Evolutionary conservation across 225 moss, liverwort and hornwort genomes (phyloP).

Genomic region (Takakia lepidozioides): DNA sequence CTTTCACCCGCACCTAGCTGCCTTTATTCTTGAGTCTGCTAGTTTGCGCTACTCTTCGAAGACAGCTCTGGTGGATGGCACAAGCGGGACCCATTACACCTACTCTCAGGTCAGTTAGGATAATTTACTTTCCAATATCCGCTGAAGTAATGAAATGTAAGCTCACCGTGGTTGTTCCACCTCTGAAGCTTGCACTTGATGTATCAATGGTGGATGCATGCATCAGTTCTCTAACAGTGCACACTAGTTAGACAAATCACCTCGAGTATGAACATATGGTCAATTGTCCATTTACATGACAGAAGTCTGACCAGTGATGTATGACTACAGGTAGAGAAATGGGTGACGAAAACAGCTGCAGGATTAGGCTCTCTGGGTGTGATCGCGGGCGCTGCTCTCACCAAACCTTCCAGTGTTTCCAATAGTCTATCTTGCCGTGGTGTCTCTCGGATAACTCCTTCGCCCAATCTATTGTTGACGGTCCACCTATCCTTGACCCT

Average conservation of each 20-base stretch:
- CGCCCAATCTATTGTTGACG: too few species aligned
- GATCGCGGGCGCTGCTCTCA: conserved; percentile 23
- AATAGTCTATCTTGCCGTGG: conserved; percentile 32
- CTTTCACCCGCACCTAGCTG: conserved; percentile 16
- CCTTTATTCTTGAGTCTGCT: conserved; percentile 24
- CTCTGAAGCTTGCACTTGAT: too few species aligned
- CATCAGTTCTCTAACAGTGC: too few species aligned
- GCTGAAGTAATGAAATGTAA: too few species aligned
- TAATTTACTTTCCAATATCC: neutral
- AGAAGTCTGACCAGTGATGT: too few species aligned
- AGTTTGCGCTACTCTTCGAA: conserved; percentile 12
- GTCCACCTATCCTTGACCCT: too few species aligned
- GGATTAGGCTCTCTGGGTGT: conserved; percentile 19
- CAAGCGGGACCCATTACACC: conserved; percentile 14
- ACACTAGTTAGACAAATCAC: too few species aligned
- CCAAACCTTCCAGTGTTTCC: conserved; percentile 29
- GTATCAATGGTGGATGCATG: too few species aligned
- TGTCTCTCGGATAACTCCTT: conserved; percentile 33
- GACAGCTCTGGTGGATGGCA: conserved; percentile 28
- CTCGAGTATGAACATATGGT: too few species aligned
- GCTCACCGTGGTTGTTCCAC: too few species aligned
- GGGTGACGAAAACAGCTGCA: conserved; percentile 27
- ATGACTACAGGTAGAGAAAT: conserved; percentile 26
- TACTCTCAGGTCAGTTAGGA: conserved; percentile 21
- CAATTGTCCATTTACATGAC: too few species aligned